Conservation (phyloP, 805 yeast genomes). For the Candida nitratophila region DNA sequence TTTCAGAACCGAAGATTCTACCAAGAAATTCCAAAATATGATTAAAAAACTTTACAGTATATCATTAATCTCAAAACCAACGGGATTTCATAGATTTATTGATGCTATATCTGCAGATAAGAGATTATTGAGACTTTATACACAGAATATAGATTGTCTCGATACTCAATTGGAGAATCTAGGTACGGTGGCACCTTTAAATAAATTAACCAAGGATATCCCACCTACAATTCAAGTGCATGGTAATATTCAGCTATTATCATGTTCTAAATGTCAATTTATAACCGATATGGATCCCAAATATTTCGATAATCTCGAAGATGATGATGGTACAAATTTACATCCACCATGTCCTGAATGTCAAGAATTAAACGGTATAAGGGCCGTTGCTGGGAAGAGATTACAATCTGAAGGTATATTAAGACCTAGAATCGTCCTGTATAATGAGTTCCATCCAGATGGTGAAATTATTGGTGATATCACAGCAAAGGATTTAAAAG, state of each 20-base stretch:
- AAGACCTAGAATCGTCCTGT: slow-evolving; percentile 60
- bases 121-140: slow-evolving; percentile 65
- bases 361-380: slow-evolving; percentile 46
- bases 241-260: slow-evolving; percentile 68
- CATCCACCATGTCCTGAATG: slow-evolving; percentile 62
- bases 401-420: slow-evolving; percentile 54
- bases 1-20: slow-evolving; percentile 55
- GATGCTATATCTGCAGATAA: slow-evolving; percentile 53
- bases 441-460: slow-evolving; percentile 79
- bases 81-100: slow-evolving; percentile 66
- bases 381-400: slow-evolving; percentile 57
- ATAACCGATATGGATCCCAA: slow-evolving; percentile 45
- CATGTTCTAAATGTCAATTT: slow-evolving; percentile 71
- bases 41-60: slow-evolving; percentile 53
- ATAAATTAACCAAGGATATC: slow-evolving; percentile 18
- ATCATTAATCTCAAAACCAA: slow-evolving; percentile 53
- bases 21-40: slow-evolving; percentile 66
- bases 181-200: slow-evolving; percentile 43
- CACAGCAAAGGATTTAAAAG: slow-evolving; percentile 56
- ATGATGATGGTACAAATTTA: slow-evolving; percentile 18
- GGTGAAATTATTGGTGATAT: slow-evolving; percentile 80
- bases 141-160: slow-evolving; percentile 83
- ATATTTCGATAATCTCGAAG: slow-evolving; percentile 35
- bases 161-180: slow-evolving; percentile 52
- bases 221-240: slow-evolving; percentile 75